Evolutionary conservation across 257 asterid genomes (phyloP).

Genomic region (Fraxinus pennsylvanica): DNA sequence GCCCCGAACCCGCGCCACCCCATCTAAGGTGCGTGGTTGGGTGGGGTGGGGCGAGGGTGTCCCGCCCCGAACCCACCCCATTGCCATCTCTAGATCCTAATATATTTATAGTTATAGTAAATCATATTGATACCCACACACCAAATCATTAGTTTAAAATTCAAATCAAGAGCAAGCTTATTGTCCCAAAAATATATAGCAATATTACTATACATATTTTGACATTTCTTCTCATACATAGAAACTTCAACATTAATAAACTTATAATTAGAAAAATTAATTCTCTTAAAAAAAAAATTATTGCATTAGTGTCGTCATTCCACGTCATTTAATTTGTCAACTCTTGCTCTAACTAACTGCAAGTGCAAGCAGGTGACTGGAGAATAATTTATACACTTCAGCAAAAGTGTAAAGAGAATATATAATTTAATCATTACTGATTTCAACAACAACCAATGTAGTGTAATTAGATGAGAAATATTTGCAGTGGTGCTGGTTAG

Average conservation of each 20-base stretch:
- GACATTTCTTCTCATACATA: background rate
- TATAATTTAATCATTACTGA: background rate
- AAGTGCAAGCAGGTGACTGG: background rate
- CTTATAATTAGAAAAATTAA: background rate
- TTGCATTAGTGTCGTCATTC: background rate
- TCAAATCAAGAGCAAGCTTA: background rate
- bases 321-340: background rate
- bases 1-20: too few relatives aligned
- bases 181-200: too few relatives aligned
- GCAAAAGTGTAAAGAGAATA: background rate
- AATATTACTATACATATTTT: background rate
- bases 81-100: too few relatives aligned
- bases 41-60: too few relatives aligned
- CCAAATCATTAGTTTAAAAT: too few relatives aligned
- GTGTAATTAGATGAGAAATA: slow-evolving; percentile 11
- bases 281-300: background rate
- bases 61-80: too few relatives aligned
- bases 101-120: too few relatives aligned
- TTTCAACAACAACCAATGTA: slow-evolving; percentile 24
- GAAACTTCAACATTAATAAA: background rate
- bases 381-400: background rate
- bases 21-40: too few relatives aligned
- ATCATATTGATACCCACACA: too few relatives aligned
- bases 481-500: slow-evolving; percentile 30
- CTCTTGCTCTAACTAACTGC: background rate